phyloP scores from a whole-genome alignment of 768 basidiomycete genomes.

The Pholiota conissans region DNA sequence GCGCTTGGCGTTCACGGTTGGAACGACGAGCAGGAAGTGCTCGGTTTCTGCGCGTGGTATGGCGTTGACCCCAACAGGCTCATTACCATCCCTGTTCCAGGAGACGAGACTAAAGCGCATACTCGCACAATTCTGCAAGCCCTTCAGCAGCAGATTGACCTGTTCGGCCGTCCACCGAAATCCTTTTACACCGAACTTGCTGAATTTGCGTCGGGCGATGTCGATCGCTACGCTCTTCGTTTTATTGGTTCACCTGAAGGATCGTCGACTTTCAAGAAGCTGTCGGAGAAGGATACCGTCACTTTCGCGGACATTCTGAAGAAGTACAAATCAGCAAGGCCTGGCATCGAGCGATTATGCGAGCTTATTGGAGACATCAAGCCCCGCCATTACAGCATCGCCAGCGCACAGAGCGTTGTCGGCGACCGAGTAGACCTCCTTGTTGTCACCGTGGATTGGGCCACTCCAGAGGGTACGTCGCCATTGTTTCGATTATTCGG shows the following conservation, averaged over 20 bases:
- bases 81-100: slow-evolving; percentile 76
- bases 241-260: slow-evolving; percentile 97
- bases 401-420: slow-evolving; percentile 92
- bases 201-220: slow-evolving; percentile 63
- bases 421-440: slow-evolving; percentile 93
- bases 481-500: neutral
- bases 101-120: slow-evolving; percentile 70
- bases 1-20: slow-evolving; percentile 97
- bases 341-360: slow-evolving; percentile 82
- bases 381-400: slow-evolving; percentile 97
- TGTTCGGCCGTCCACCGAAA: slow-evolving; percentile 95
- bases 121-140: slow-evolving; percentile 94
- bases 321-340: slow-evolving; percentile 76
- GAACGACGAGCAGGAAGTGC: slow-evolving; percentile 90
- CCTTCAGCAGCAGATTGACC: slow-evolving; percentile 93
- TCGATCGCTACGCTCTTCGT: slow-evolving; percentile 77
- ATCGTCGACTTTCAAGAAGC: slow-evolving; percentile 88
- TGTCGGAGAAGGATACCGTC: slow-evolving; percentile 92
- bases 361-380: slow-evolving; percentile 93
- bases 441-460: slow-evolving; percentile 97
- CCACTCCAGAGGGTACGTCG: slow-evolving; percentile 73
- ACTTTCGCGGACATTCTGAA: slow-evolving; percentile 87
- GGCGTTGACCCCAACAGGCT: slow-evolving; percentile 79
- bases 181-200: slow-evolving; percentile 92
- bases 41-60: slow-evolving; percentile 91